These are phyloP conservation scores for Evernia prunastri DNA, from an alignment of 495 filamentous ascomycete species.

Conservation along the genomic window DNA sequence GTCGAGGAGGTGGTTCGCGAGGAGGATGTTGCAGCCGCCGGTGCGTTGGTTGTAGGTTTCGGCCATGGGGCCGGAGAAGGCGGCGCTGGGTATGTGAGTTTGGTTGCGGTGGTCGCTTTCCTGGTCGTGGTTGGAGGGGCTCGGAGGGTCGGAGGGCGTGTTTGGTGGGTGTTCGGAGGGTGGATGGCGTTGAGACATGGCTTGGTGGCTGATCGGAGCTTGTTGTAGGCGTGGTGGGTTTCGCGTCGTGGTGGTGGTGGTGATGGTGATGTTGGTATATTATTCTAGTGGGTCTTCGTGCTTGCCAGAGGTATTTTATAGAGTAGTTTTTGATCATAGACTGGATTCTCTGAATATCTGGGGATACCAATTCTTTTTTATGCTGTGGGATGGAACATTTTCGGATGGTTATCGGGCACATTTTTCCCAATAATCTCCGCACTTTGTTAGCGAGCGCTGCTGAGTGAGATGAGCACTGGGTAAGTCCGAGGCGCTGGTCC, in stretches of 20 bases:
- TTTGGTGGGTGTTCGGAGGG: not conserved
- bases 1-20: constrained; percentile 15
- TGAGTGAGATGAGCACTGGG: not conserved
- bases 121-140: not conserved
- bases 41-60: constrained; percentile 21
- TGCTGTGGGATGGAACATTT: not conserved
- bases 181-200: not conserved
- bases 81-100: not conserved
- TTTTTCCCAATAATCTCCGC: constrained; percentile 6
- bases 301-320: not conserved
- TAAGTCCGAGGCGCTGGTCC: not conserved
- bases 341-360: not conserved
- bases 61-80: constrained; percentile 16
- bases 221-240: not conserved
- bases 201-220: not conserved
- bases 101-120: not conserved
- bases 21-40: constrained; percentile 21
- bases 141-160: not conserved
- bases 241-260: no score
- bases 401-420: constrained; percentile 7
- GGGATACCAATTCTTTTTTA: not conserved
- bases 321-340: not conserved
- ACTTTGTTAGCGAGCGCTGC: not conserved
- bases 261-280: no score
- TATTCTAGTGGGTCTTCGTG: not conserved